phyloP scores from a whole-genome alignment of 2,329 filamentous ascomycete genomes.

The Colletotrichum limetticola region DNA sequence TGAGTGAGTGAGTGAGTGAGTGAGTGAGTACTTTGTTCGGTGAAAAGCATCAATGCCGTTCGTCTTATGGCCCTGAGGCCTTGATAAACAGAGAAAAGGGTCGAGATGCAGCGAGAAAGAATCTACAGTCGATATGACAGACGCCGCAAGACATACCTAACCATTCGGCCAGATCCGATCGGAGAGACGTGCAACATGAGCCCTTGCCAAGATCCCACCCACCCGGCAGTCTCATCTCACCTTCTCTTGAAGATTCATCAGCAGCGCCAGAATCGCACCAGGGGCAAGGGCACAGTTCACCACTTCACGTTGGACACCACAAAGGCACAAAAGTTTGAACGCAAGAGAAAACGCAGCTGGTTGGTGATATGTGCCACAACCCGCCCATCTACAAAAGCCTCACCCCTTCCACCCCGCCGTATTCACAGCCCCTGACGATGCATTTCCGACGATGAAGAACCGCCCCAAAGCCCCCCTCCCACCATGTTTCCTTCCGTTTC shows the following conservation, averaged over 20 bases:
- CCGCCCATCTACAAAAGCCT: conserved; percentile 35
- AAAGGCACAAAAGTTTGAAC: neutral
- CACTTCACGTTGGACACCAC: neutral
- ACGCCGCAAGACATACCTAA: neutral
- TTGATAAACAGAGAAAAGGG: neutral
- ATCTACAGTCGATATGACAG: neutral
- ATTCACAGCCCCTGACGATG: conserved; percentile 23
- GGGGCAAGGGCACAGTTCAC: neutral
- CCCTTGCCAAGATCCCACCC: neutral
- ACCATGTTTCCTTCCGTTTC: neutral
- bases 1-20: too few species aligned
- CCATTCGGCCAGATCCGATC: neutral
- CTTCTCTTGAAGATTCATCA: neutral
- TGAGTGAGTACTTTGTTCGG: neutral
- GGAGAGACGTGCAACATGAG: neutral
- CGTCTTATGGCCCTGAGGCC: neutral
- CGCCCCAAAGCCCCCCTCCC: neutral
- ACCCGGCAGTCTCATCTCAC: neutral
- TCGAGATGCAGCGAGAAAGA: neutral
- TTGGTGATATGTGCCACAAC: conserved; percentile 32
- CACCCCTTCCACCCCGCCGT: conserved; percentile 5
- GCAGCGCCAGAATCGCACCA: neutral
- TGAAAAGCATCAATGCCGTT: neutral
- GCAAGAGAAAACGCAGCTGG: conserved; percentile 29
- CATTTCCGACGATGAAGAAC: conserved; percentile 25